phyloP scores from a whole-genome alignment of 495 filamentous ascomycete species.

The Neurospora terricola region DNA sequence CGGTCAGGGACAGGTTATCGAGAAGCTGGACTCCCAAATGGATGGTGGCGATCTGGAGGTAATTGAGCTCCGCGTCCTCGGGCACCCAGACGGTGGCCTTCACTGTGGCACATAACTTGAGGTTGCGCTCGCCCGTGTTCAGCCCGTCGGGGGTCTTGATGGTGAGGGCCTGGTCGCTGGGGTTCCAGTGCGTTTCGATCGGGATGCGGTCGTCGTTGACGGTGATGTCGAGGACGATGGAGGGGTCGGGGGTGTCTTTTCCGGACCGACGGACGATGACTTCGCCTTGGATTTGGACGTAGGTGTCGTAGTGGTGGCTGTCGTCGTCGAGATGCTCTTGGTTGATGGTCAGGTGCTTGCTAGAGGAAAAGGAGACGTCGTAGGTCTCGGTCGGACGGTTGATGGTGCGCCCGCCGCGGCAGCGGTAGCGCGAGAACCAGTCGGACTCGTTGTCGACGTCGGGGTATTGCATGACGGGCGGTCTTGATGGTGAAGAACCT shows the following conservation, averaged over 20 bases:
- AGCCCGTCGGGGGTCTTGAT: conserved; percentile 23
- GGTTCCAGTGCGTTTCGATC: conserved; percentile 20
- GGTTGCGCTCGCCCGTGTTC: conserved; percentile 11
- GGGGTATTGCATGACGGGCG: conserved; percentile 14
- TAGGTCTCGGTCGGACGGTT: conserved; percentile 20
- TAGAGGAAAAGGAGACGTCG: conserved; percentile 18
- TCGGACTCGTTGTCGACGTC: conserved; percentile 9
- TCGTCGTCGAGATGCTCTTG: conserved; percentile 10
- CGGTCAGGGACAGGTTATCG: conserved; percentile 26
- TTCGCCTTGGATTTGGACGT: conserved; percentile 27
- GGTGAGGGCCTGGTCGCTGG: conserved; percentile 17
- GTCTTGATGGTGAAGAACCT: not conserved
- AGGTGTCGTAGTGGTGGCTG: conserved; percentile 4
- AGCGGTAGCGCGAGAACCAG: conserved; percentile 9
- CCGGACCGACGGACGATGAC: conserved; percentile 27
- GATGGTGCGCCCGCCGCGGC: conserved; percentile 19
- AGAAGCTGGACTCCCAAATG: conserved; percentile 31
- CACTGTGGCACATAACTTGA: conserved; percentile 29
- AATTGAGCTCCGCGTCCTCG: conserved; percentile 15
- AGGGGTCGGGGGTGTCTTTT: conserved; percentile 12
- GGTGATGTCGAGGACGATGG: conserved; percentile 25
- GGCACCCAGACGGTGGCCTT: conserved; percentile 34
- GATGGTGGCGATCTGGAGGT: conserved; percentile 16
- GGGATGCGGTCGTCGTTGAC: conserved; percentile 28
- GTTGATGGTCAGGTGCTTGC: conserved; percentile 20